Percentiles rank a stretch among this genome's conserved stretches.
Conservation (phyloP, 1,284 basidiomycete species). For the Rhodofomes roseus region DNA sequence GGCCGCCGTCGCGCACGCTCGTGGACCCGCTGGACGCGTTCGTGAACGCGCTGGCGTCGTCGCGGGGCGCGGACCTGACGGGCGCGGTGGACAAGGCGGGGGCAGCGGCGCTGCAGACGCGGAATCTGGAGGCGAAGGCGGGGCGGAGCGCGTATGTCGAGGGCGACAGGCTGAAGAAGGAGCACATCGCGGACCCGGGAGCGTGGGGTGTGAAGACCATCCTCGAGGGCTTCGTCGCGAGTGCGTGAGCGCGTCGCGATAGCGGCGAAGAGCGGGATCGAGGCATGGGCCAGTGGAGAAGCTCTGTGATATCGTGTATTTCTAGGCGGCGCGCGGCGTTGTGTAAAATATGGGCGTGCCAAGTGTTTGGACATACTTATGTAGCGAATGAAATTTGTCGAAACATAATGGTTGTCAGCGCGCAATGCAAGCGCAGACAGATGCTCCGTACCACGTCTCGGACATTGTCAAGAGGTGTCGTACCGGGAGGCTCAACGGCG, state of each 20-base stretch:
- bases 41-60: conserved; percentile 45
- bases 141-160: conserved; percentile 90
- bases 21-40: conserved; percentile 91
- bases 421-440: no score
- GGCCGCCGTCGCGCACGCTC: conserved; percentile 87
- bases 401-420: no score
- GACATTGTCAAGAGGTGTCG: no score
- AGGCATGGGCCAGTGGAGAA: neutral
- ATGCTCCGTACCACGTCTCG: no score
- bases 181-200: conserved; percentile 82
- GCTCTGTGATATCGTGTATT: neutral
- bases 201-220: conserved; percentile 87
- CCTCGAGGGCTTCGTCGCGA: conserved; percentile 49
- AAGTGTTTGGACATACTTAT: neutral
- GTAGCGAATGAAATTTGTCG: no score
- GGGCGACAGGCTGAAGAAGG: conserved; percentile 62
- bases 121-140: conserved; percentile 78
- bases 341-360: neutral
- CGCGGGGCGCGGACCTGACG: conserved; percentile 37
- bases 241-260: neutral
- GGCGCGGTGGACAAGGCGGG: conserved; percentile 62
- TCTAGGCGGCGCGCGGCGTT: neutral
- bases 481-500: no score
- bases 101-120: conserved; percentile 72
- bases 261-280: neutral